Evolutionary conservation across 2,329 filamentous ascomycete genomes (phyloP), one percentile per base, ranked within the genome.

Genomic region (Chaetomium olivaceum): DNA sequence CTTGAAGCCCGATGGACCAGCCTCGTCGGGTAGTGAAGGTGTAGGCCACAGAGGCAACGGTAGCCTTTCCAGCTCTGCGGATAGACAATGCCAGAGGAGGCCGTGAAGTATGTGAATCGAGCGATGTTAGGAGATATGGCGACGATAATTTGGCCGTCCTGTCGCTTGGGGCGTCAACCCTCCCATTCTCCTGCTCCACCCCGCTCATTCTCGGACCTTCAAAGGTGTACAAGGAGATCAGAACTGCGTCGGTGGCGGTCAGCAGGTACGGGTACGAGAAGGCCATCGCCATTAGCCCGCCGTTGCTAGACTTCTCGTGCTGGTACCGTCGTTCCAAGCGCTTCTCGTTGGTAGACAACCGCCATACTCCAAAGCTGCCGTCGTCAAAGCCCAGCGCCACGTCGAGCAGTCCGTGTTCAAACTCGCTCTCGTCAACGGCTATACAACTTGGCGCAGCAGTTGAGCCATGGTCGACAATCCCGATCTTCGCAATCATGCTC

Each of bases 1-100:
- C 94, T 76, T 98, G 94, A n/a, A 98, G 86, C 2, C 93, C 93
- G 19, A 97, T 85, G 8, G 91, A 93, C 91, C 93, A 97, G 31
- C 93, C 93, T 52, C 87, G 88, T 3, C 89, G 82, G 2, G 91
- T 90, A 19, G 90, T 88, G 69, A 96, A 87, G 0, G 91, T 91
- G 75, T 96, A 97, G 1, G 92, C 93, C 66, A 97, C 91, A 0
- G 91, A 93, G 1, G 92, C 90, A n/a, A 92, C 85, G 21, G 92
- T 85, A 12, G 85, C 85, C 3, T 81, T 79, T 0, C 85, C 75
- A 16, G 87, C 87, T 29, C 82, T 85, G n/a, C 93, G 87, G 46
- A 98, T 85, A 0, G 92, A 94, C n/a, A 97, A 79, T 0, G 92
- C 91, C 11, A 96, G 80, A 1, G 93, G 93, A 2, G 90, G 85